Base-by-base conservation (phyloP, 805 yeast species). In the Zygoascus bituminiphila region DNA sequence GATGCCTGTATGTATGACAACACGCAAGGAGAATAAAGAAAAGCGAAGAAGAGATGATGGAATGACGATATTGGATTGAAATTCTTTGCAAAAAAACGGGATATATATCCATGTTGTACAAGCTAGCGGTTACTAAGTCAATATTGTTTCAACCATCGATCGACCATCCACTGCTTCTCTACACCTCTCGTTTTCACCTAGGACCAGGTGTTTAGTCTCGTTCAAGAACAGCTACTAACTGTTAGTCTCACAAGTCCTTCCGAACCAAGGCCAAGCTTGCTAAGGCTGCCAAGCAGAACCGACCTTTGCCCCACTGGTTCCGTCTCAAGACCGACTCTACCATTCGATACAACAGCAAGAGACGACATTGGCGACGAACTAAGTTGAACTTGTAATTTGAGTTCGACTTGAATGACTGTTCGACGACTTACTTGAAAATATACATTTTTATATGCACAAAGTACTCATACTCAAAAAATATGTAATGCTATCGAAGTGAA, bases 361-460 rank as follows among this genome's bases (percentile, higher is more conserved):
- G 98, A 87, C 85, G 98, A 83, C 95, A 93, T 93, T 91, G 98
- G 98, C 91, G 96, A 86, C 87, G 98, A 85, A 91, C 97, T 70
- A 91, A 91, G 95, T 82, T 91, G 78, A 80, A 82, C 82, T 75
- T 91, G 82, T 91, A 89, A 86, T 72, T 68, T 25, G 44, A 38
- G 26, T 15, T 14, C 33, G 33, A 15, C 33, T 29, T 29, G n/a
- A 12, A 12, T 29, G 33, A 29, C 9, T 29, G 33, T 29, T 29
- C 33, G n/a, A 29, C n/a, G n/a, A n/a, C n/a, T n/a, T n/a, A n/a
- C 33, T 29, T 29, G n/a, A 29, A 29, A 29, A 29, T 29, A 29
- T 29, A 29, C 33, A 29, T 29, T 29, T 29, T 29, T 29, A 29
- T 29, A 29, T 29, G 33, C 33, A 29, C 33, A 29, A 29, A 29